phyloP scores from a whole-genome alignment of 2,329 filamentous ascomycete genomes.

The Phyllosticta citriasiana region DNA sequence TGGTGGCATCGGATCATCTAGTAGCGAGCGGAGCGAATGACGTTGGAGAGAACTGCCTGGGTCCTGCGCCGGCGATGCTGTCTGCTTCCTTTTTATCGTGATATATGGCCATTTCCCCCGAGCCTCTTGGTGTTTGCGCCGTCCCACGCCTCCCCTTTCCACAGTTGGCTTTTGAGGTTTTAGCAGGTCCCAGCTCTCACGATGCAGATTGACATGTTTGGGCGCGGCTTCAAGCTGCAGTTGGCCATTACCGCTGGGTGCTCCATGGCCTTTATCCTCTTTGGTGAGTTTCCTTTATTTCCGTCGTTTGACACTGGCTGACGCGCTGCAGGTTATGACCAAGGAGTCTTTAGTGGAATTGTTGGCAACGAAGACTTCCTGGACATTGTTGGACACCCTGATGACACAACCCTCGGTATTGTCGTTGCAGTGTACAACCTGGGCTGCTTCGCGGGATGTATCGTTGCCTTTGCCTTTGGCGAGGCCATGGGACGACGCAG shows the following conservation, averaged over 20 bases:
- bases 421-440: conserved; percentile 43
- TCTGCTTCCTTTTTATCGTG: background rate
- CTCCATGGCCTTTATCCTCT: conserved; percentile 9
- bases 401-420: conserved; percentile 36
- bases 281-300: background rate
- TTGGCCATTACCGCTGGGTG: conserved; percentile 7
- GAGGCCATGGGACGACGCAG: conserved; percentile 34
- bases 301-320: background rate
- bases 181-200: background rate
- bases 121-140: background rate
- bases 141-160: background rate
- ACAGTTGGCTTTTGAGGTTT: background rate
- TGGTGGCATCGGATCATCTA: background rate
- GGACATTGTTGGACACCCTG: conserved; percentile 23
- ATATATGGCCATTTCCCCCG: background rate
- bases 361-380: conserved; percentile 29
- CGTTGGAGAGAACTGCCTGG: background rate
- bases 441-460: conserved; percentile 34
- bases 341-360: conserved; percentile 32
- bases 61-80: background rate
- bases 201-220: conserved; percentile 8
- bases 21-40: background rate
- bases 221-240: conserved; percentile 9
- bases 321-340: conserved; percentile 8
- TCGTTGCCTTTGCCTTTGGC: conserved; percentile 28